phyloP scores from a whole-genome alignment of 768 basidiomycete species.

The Russula sp. region DNA sequence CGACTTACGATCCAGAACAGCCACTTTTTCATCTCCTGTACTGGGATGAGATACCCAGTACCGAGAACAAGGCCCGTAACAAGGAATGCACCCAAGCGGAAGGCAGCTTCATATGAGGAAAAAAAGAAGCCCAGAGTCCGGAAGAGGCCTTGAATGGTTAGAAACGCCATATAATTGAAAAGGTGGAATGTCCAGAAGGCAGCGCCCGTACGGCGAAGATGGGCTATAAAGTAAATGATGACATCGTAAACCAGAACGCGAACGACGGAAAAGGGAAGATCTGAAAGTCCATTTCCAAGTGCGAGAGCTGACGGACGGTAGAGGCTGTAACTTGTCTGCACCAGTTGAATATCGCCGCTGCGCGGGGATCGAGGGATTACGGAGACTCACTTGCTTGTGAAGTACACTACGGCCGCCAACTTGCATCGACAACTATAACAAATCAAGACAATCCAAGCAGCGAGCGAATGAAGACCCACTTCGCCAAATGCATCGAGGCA shows the following conservation, averaged over 20 bases:
- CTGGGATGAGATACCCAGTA: slow-evolving; percentile 66
- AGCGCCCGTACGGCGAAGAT: slow-evolving; percentile 43
- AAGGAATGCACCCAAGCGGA: slow-evolving; percentile 61
- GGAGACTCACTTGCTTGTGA: slow-evolving; percentile 52
- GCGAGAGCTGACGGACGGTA: slow-evolving; percentile 65
- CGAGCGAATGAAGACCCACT: slow-evolving; percentile 37
- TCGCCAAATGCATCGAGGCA: slow-evolving; percentile 73
- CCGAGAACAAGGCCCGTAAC: slow-evolving; percentile 75
- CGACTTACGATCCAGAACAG: slow-evolving; percentile 76
- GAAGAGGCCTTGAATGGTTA: slow-evolving; percentile 85
- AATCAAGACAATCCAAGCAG: not conserved
- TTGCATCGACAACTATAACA: slow-evolving; percentile 57
- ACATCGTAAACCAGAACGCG: slow-evolving; percentile 61
- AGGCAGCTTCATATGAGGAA: slow-evolving; percentile 52
- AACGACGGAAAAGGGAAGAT: slow-evolving; percentile 63
- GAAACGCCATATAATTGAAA: slow-evolving; percentile 59
- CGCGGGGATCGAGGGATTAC: not conserved
- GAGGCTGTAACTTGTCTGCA: slow-evolving; percentile 55
- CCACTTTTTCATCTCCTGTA: slow-evolving; percentile 72
- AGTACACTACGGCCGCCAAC: slow-evolving; percentile 80
- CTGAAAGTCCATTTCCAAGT: slow-evolving; percentile 63
- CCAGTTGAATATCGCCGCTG: not conserved
- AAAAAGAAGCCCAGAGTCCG: slow-evolving; percentile 61
- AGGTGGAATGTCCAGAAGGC: slow-evolving; percentile 62
- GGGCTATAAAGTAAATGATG: slow-evolving; percentile 66